Conservation (phyloP, 2,329 filamentous ascomycete species). For the Colletotrichum destructivum region DNA sequence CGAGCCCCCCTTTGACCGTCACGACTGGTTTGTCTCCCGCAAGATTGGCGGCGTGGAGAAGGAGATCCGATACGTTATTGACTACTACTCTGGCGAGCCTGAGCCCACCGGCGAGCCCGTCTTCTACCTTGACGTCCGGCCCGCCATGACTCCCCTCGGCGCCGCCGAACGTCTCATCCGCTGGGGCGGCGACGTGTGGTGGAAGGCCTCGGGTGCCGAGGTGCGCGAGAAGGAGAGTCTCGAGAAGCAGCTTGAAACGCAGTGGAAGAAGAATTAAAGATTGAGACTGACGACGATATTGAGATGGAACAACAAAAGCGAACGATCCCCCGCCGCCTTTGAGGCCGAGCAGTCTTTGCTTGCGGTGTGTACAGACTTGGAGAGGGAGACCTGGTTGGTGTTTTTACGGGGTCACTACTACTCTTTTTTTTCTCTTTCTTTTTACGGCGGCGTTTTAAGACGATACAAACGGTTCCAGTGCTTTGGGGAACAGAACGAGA, state of each 20-base stretch:
- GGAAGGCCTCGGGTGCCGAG: constrained; percentile 83
- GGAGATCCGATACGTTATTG: constrained; percentile 94
- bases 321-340: not conserved
- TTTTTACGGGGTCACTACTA: not conserved
- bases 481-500: constrained; percentile 1
- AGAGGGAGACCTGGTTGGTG: not conserved
- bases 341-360: constrained; percentile 2
- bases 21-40: constrained; percentile 95
- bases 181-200: constrained; percentile 97
- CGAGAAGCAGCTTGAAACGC: constrained; percentile 29
- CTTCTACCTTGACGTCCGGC: constrained; percentile 95
- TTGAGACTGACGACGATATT: too few species aligned
- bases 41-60: constrained; percentile 76
- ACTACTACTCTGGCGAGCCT: constrained; percentile 90
- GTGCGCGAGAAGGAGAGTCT: constrained; percentile 62
- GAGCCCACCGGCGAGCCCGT: constrained; percentile 92
- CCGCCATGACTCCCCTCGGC: constrained; percentile 85
- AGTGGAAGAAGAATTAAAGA: constrained; percentile 15
- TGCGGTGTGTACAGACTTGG: constrained; percentile 15
- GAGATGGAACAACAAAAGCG: not conserved
- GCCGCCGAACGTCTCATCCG: constrained; percentile 87
- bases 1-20: constrained; percentile 92
- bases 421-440: not conserved
- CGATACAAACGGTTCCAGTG: constrained; percentile 17
- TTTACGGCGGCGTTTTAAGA: constrained; percentile 32